Conservation (phyloP, 805 yeast genomes). For the Wickerhamomyces rabaulensis region DNA sequence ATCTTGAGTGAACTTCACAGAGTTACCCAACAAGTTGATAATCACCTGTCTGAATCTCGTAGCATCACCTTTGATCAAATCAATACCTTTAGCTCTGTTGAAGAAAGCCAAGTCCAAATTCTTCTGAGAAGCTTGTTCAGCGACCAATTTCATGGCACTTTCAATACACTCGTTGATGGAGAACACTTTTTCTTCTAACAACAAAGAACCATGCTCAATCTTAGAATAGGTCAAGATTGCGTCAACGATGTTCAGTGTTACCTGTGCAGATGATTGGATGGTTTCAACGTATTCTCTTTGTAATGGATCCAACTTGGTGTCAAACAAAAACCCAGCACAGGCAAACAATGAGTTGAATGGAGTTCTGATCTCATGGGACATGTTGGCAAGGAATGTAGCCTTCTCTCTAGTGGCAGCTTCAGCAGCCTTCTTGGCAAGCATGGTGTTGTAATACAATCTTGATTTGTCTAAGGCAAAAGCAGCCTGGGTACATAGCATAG, state of each 20-base stretch:
- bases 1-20: constrained; percentile 74
- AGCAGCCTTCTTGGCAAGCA: constrained; percentile 80
- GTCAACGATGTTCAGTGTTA: constrained; percentile 77
- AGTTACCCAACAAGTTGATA: constrained; percentile 78
- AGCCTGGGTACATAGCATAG: constrained; percentile 44
- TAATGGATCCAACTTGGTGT: constrained; percentile 79
- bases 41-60: constrained; percentile 81
- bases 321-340: constrained; percentile 82
- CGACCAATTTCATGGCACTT: constrained; percentile 80
- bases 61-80: constrained; percentile 76
- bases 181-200: constrained; percentile 77
- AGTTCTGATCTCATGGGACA: constrained; percentile 82
- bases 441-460: constrained; percentile 41
- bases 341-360: constrained; percentile 91
- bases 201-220: constrained; percentile 86
- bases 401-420: constrained; percentile 83
- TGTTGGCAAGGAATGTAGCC: constrained; percentile 82
- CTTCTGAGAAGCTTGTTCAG: constrained; percentile 82
- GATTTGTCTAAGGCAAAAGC: constrained; percentile 47
- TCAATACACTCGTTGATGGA: constrained; percentile 79
- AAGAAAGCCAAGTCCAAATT: constrained; percentile 71
- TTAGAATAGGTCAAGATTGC: constrained; percentile 86
- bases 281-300: constrained; percentile 85
- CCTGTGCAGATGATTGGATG: constrained; percentile 82
- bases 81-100: constrained; percentile 77